A percentile compares a stretch with the other conserved stretches of the same genome.
Evolutionary conservation across 495 filamentous ascomycete genomes (phyloP).

Genomic region (Podospora tetraspora): DNA sequence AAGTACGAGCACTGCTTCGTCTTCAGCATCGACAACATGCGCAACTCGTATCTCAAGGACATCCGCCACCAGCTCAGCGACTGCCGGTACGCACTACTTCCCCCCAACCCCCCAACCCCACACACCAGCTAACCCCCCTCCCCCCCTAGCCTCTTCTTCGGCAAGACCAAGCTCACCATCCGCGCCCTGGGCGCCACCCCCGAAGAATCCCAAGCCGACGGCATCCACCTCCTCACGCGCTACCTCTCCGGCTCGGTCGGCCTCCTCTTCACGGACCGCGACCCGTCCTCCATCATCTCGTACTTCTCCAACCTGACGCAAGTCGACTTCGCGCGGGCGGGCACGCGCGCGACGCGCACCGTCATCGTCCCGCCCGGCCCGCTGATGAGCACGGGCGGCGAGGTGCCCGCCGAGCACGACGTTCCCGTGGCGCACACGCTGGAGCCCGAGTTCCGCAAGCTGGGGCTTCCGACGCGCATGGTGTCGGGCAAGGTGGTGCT

Average conservation of each 20-base stretch:
- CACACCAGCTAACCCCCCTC: background rate
- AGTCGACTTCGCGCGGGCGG: slow-evolving; percentile 85
- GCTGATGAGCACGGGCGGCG: slow-evolving; percentile 69
- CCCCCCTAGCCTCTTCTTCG: slow-evolving; percentile 76
- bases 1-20: slow-evolving; percentile 87
- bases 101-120: background rate
- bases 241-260: slow-evolving; percentile 79
- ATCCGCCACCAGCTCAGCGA: slow-evolving; percentile 78
- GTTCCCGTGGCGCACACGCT: slow-evolving; percentile 78
- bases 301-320: slow-evolving; percentile 65
- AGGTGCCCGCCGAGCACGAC: slow-evolving; percentile 73
- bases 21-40: slow-evolving; percentile 95
- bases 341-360: slow-evolving; percentile 62
- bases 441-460: slow-evolving; percentile 78
- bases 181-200: slow-evolving; percentile 73
- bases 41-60: slow-evolving; percentile 93
- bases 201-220: slow-evolving; percentile 70
- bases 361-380: slow-evolving; percentile 75
- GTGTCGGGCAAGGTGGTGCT: slow-evolving; percentile 82
- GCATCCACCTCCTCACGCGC: slow-evolving; percentile 61
- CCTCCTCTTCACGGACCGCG: slow-evolving; percentile 79
- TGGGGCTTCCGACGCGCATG: slow-evolving; percentile 83
- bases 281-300: slow-evolving; percentile 52
- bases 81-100: slow-evolving; percentile 59
- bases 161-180: slow-evolving; percentile 97